Percentiles rank a stretch among this genome's conserved stretches.
phyloP scores from a whole-genome alignment of 2,329 filamentous ascomycete genomes.

The Trichoderma atroviride region DNA sequence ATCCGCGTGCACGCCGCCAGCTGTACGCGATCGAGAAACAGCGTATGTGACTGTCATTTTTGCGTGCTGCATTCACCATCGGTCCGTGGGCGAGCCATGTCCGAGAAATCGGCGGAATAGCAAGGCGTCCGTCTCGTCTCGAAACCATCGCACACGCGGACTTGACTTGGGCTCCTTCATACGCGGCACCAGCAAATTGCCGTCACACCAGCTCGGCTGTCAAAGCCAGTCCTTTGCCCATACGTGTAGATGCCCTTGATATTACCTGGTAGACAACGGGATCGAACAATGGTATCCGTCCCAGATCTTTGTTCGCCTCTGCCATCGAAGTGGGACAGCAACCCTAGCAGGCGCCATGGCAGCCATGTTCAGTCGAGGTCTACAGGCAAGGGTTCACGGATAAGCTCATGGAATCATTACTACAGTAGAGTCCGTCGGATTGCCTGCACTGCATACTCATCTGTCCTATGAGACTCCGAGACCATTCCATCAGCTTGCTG shows the following conservation, averaged over 20 bases:
- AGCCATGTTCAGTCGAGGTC: not conserved
- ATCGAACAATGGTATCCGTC: conserved; percentile 14
- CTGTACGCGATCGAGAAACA: not conserved
- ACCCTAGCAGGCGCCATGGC: not conserved
- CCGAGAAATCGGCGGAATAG: not conserved
- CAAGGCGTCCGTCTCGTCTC: conserved; percentile 20
- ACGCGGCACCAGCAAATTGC: not conserved
- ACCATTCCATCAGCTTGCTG: conserved; percentile 6
- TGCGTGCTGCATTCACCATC: not conserved
- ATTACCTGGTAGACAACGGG: not conserved
- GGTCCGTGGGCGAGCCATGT: not conserved
- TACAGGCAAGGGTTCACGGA: not conserved
- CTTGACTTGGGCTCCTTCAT: not conserved
- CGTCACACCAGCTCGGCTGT: conserved; percentile 25
- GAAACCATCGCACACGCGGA: conserved; percentile 2
- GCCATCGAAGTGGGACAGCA: conserved; percentile 7
- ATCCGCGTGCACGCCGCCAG: conserved; percentile 16
- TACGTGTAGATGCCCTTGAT: not conserved
- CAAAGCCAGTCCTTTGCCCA: conserved; percentile 4
- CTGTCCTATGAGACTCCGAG: not conserved
- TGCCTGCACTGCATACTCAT: not conserved
- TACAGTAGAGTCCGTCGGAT: not conserved
- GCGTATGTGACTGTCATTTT: not conserved
- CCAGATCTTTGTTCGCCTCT: conserved; percentile 15
- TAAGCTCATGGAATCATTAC: not conserved